Evolutionary conservation across 2,329 filamentous ascomycete species (phyloP), one percentile per base, ranked within the genome.

Genomic region (Aspergillus sp.): DNA sequence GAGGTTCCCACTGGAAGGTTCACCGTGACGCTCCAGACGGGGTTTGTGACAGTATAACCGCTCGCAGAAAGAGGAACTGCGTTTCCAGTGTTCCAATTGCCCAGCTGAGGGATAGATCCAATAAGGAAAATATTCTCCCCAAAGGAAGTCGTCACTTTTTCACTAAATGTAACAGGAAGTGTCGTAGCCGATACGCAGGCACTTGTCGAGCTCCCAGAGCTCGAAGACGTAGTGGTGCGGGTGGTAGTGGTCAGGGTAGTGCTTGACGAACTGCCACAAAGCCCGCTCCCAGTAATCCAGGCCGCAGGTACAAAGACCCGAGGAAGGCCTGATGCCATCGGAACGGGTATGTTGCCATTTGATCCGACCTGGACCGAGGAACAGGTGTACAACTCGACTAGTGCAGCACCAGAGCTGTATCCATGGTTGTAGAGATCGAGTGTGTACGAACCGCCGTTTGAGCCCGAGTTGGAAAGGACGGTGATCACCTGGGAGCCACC

Each of bases 121-220:
- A 81, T 76, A 10, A 91, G 69, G 66, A 84, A 86, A 64, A 91
- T 78, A 10, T 78, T 85, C 67, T 90, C 78, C 3, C 87, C 87
- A 47, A 68, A 83, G 1, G 61, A 60, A 0, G 87, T 90, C 1
- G 73, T 76, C 10, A 35, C 32, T 9, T 13, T 13, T 9, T 35
- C 32, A 6, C 3, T 35, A n/a, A 35, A 35, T 9, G n/a, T n/a
- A 11, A 35, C 8, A 4, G 32, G 32, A n/a, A 35, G 20, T 6
- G 20, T 6, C 4, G 20, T 22, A 22, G 20, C 3, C 20, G 20
- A 22, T 22, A 6, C 6, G 20, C 20, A 22, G 6, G 20, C 20
- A 6, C 20, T 22, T 6, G 20, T 22, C 6, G 20, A 22, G 20
- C 20, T 22, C 20, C 4, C 20, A 6, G 20, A 22, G 20, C 20